A percentile compares a stretch with the other conserved stretches of the same genome.
Conservation (phyloP, 2,329 filamentous ascomycete genomes). For the Juglanconis oblonga region DNA sequence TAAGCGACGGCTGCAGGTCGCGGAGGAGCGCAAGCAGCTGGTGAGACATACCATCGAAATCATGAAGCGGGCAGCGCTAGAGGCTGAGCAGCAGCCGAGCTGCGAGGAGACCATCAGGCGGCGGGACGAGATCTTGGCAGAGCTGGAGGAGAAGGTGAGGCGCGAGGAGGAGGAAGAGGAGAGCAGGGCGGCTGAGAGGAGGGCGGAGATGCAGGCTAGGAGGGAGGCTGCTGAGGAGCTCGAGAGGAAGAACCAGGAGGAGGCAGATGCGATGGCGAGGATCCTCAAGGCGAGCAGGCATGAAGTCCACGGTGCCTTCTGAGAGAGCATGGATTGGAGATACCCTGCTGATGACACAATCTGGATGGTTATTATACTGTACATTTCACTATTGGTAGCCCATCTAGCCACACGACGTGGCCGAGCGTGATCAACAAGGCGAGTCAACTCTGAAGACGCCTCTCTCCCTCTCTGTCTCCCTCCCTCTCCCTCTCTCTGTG, state of each 20-base stretch:
- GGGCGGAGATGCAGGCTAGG: constrained; percentile 9
- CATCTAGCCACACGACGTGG: background rate
- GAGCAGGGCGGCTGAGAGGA: background rate
- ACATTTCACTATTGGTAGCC: background rate
- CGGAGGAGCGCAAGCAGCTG: constrained; percentile 20
- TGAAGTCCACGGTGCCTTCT: constrained; percentile 3
- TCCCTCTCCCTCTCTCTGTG: no score
- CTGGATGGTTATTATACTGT: background rate
- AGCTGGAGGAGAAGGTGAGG: constrained; percentile 4
- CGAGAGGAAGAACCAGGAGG: background rate
- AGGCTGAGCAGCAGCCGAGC: constrained; percentile 20
- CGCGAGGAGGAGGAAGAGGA: constrained; percentile 1
- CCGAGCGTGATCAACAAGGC: no score
- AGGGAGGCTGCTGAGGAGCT: constrained; percentile 5
- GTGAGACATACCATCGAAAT: constrained; percentile 25
- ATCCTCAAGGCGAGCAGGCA: constrained; percentile 9
- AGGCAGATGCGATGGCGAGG: constrained; percentile 15
- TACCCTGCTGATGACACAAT: background rate
- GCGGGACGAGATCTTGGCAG: constrained; percentile 8
- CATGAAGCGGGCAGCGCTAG: constrained; percentile 29
- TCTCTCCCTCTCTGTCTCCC: no score
- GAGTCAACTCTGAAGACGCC: no score
- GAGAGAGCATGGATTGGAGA: background rate
- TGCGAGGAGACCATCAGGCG: background rate
- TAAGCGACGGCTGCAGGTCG: constrained; percentile 19